phyloP scores from a whole-genome alignment of 352 stramenopile species.

The Globisporangium nodosum region DNA sequence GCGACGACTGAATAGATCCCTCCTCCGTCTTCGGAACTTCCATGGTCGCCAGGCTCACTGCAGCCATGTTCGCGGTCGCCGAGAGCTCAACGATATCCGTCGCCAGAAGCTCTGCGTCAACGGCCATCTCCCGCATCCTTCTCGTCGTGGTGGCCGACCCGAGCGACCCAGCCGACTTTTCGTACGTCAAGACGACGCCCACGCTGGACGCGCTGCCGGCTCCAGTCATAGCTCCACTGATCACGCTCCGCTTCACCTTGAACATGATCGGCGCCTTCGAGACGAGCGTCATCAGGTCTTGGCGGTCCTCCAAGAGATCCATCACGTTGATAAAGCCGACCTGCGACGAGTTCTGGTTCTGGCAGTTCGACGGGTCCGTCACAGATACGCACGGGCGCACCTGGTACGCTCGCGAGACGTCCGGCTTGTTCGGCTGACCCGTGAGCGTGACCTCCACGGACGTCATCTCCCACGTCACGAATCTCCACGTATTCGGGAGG shows the following conservation, averaged over 20 bases:
- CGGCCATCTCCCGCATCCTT: slow-evolving; percentile 37
- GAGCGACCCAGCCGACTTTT: slow-evolving; percentile 32
- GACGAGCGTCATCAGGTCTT: slow-evolving; percentile 38
- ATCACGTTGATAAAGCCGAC: slow-evolving; percentile 67
- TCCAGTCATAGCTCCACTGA: slow-evolving; percentile 37
- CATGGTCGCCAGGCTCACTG: slow-evolving; percentile 60
- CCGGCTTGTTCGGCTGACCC: slow-evolving; percentile 13
- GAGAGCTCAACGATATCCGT: slow-evolving; percentile 12
- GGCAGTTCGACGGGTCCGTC: slow-evolving; percentile 41
- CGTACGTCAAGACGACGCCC: slow-evolving; percentile 49
- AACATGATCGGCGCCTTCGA: slow-evolving; percentile 53
- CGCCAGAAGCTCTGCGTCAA: slow-evolving; percentile 22
- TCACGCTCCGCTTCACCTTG: slow-evolving; percentile 48
- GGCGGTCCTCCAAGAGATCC: slow-evolving; percentile 45
- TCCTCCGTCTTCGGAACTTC: slow-evolving; percentile 29
- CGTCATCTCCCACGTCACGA: slow-evolving; percentile 62
- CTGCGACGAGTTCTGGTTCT: slow-evolving; percentile 23
- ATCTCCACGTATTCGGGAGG: slow-evolving; percentile 57
- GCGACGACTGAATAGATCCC: slow-evolving; percentile 56
- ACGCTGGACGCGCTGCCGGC: slow-evolving; percentile 27
- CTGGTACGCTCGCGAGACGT: slow-evolving; percentile 15
- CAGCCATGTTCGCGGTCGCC: slow-evolving; percentile 25
- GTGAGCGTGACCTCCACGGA: slow-evolving; percentile 39
- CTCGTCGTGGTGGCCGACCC: slow-evolving; percentile 27
- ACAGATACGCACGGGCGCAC: slow-evolving; percentile 49